Evolutionary conservation across 306 rosid genomes (phyloP), one percentile per base, ranked within the genome.

Genomic region (Dicorynia guianensis): DNA sequence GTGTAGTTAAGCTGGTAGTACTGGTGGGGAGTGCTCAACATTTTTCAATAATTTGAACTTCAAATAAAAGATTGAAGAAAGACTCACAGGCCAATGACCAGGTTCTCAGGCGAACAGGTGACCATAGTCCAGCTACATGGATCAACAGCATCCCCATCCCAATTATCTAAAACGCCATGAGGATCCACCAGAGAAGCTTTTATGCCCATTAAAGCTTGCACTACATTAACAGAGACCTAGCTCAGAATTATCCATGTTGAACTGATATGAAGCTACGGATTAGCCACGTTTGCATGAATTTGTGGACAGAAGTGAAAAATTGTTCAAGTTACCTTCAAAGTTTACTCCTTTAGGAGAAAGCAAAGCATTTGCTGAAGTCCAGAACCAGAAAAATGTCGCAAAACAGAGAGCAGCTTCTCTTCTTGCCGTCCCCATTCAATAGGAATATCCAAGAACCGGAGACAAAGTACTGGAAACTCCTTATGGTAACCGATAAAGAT

Each of bases 81-180:
- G 43, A 75, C 92, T 89, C 81, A 96, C 99, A 96, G 74, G 85
- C 96, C 93, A 84, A 89, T 85, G 78, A 96, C 99, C 7, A 90
- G 65, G 76, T 83, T 87, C 20, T 92, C 99, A 65, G 87, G 42
- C n/a, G 99, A 96, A 82, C 99, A 96, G 9, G 97, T 92, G 72
- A 96, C 96, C 99, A 96, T 96, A 50, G 96, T 92, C 99, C 99
- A 96, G 72, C 97, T 96, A 86, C 99, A 96, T 72, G 99, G 99
- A 85, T 96, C 99, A 82, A 96, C 99, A n/a, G 99, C 85, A 65
- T 90, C 89, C 6, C 80, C 89, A 78, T 96, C 99, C 99, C 99
- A 96, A 75, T 92, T 90, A 19, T 93, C 97, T 18, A 96, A 81
- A 73, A 92, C 97, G 47, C 96, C 98, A 82, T 83, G 99, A 54